phyloP scores from a whole-genome alignment of 1,284 basidiomycete species.

The Puccinia polysora region DNA sequence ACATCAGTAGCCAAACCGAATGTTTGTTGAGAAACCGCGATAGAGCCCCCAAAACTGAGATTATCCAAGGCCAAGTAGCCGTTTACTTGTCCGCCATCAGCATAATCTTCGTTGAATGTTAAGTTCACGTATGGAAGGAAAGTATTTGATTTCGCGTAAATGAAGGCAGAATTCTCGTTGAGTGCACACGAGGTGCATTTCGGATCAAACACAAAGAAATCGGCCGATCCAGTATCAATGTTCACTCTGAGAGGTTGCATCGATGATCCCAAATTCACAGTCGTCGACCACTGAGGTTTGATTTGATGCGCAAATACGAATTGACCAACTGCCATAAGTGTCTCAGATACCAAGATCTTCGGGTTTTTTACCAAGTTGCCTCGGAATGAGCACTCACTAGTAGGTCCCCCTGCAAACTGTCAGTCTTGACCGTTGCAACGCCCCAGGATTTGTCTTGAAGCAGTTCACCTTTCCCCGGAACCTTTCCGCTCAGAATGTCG shows the following conservation, averaged over 20 bases:
- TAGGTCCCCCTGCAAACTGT: slow-evolving; percentile 30
- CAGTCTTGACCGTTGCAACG: slow-evolving; percentile 35
- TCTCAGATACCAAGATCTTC: too few species aligned
- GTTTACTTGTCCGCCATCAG: slow-evolving; percentile 22
- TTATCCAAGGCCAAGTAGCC: slow-evolving; percentile 14
- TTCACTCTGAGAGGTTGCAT: slow-evolving; percentile 23
- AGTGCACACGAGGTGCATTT: slow-evolving; percentile 21
- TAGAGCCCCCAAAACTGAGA: neutral
- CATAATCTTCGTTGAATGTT: slow-evolving; percentile 8
- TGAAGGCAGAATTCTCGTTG: neutral
- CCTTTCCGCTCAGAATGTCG: slow-evolving; percentile 7
- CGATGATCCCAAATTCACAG: slow-evolving; percentile 21
- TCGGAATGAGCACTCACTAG: slow-evolving; percentile 9
- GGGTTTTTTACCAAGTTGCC: too few species aligned
- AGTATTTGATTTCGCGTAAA: neutral
- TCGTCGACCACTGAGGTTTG: slow-evolving; percentile 31
- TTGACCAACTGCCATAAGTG: neutral
- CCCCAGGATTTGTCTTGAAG: slow-evolving; percentile 19
- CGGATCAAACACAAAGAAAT: slow-evolving; percentile 36
- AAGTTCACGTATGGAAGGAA: neutral
- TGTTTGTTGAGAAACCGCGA: slow-evolving; percentile 2
- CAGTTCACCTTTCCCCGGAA: slow-evolving; percentile 2
- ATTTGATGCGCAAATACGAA: neutral
- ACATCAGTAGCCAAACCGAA: slow-evolving; percentile 38
- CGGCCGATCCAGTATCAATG: slow-evolving; percentile 36